Conservation (phyloP, 305 asterid genomes). For the Vinca major region DNA sequence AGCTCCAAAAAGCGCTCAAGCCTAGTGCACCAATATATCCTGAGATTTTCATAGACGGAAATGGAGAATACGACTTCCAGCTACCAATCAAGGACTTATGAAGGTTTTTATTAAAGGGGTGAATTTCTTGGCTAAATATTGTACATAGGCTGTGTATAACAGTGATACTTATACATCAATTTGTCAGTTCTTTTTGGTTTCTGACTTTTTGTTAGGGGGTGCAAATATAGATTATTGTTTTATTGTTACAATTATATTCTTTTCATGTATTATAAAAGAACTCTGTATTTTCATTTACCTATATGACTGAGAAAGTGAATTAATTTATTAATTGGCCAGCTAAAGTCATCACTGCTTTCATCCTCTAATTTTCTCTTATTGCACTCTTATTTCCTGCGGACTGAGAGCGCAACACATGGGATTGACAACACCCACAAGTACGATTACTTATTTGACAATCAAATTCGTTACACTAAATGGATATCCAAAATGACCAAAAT, state of each 20-base stretch:
- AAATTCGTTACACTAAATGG: too few species aligned
- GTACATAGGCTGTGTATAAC: background rate
- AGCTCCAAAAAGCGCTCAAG: slow-evolving; percentile 73
- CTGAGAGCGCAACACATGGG: too few species aligned
- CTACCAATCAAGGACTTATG: background rate
- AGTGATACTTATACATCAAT: background rate
- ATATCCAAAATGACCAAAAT: too few species aligned
- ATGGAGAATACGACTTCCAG: slow-evolving; percentile 19
- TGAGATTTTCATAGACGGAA: slow-evolving; percentile 33
- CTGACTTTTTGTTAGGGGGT: background rate
- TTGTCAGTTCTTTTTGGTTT: background rate
- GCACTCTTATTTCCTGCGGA: background rate
- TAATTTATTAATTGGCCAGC: background rate
- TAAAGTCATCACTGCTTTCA: background rate
- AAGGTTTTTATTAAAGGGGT: background rate
- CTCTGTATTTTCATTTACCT: background rate
- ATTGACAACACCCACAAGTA: too few species aligned
- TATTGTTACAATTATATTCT: background rate
- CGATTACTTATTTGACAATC: too few species aligned
- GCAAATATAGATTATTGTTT: background rate
- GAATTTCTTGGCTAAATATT: background rate
- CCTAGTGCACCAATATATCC: slow-evolving; percentile 61
- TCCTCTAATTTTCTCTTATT: background rate
- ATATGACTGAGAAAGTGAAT: background rate
- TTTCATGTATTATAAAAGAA: background rate